Evolutionary conservation across 2,329 filamentous ascomycete genomes (phyloP).

Genomic region (Niveomyces coronatus): DNA sequence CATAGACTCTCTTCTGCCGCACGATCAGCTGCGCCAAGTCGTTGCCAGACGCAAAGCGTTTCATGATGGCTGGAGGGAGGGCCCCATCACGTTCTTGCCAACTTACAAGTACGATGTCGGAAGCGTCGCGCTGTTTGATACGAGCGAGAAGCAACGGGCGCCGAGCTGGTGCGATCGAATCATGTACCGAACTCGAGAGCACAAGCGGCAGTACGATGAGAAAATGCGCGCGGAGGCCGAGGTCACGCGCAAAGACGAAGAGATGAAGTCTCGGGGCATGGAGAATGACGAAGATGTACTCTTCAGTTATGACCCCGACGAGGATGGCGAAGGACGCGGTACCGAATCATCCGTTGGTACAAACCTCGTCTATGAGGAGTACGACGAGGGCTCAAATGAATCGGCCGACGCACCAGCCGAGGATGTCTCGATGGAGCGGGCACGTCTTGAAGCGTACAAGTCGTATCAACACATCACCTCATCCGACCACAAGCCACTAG

Average conservation of each 20-base stretch:
- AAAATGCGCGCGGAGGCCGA: slow-evolving; percentile 54
- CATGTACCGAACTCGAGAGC: slow-evolving; percentile 66
- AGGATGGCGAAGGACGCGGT: slow-evolving; percentile 11
- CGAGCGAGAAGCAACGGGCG: slow-evolving; percentile 84
- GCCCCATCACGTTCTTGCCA: slow-evolving; percentile 75
- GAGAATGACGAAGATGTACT: slow-evolving; percentile 76
- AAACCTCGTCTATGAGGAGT: slow-evolving; percentile 49
- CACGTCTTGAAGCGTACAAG: slow-evolving; percentile 58
- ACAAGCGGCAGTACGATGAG: slow-evolving; percentile 56
- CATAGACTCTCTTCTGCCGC: slow-evolving; percentile 72
- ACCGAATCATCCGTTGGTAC: slow-evolving; percentile 17
- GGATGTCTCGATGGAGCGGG: slow-evolving; percentile 45
- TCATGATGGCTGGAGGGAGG: slow-evolving; percentile 87
- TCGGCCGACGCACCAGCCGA: slow-evolving; percentile 43
- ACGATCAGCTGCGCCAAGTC: slow-evolving; percentile 73
- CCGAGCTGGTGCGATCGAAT: slow-evolving; percentile 98
- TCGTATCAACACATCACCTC: slow-evolving; percentile 85
- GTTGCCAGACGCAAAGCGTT: slow-evolving; percentile 72
- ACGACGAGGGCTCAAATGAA: slow-evolving; percentile 37
- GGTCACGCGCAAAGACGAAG: slow-evolving; percentile 63
- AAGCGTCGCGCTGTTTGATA: slow-evolving; percentile 86
- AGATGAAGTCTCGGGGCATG: slow-evolving; percentile 73
- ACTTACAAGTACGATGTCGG: slow-evolving; percentile 98
- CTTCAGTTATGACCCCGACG: slow-evolving; percentile 83
- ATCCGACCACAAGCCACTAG: slow-evolving; percentile 90